These are phyloP conservation scores for Mimosa pudica DNA, from an alignment of 306 rosid species.

Conservation along the genomic window DNA sequence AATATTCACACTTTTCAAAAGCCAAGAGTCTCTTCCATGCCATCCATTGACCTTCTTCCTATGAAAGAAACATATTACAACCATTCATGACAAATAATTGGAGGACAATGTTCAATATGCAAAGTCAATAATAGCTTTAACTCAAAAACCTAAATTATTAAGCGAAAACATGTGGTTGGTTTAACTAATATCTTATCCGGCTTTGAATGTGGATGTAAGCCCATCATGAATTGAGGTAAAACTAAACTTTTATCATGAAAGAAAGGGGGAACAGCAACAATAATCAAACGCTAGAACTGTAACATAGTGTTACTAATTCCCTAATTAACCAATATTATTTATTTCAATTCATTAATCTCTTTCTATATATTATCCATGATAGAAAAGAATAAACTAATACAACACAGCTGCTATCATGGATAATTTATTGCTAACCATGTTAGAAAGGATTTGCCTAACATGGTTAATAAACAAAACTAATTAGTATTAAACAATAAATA, in stretches of 20 bases:
- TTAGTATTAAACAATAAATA: no score
- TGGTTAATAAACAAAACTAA: no score
- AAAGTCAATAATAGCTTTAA: neutral
- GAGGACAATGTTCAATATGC: conserved; percentile 20
- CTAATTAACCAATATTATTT: no score
- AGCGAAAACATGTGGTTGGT: neutral
- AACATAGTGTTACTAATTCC: no score
- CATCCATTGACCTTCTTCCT: conserved; percentile 96
- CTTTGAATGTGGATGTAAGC: neutral
- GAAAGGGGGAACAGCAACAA: neutral
- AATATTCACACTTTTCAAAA: conserved; percentile 81
- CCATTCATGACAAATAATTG: conserved; percentile 14
- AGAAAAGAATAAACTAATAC: no score
- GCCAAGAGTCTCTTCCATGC: conserved; percentile 81
- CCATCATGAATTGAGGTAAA: neutral
- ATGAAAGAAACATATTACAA: conserved; percentile 36
- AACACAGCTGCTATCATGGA: no score
- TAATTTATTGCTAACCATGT: no score
- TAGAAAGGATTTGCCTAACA: no score
- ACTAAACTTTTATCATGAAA: neutral
- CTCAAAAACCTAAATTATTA: neutral
- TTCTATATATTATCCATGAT: no score
- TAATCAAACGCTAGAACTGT: neutral
- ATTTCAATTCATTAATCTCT: no score
- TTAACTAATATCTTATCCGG: neutral